Percentiles rank a stretch among this genome's conserved stretches.
Evolutionary conservation across 352 stramenopile genomes (phyloP).

Genomic region (Blastocystis sp.): DNA sequence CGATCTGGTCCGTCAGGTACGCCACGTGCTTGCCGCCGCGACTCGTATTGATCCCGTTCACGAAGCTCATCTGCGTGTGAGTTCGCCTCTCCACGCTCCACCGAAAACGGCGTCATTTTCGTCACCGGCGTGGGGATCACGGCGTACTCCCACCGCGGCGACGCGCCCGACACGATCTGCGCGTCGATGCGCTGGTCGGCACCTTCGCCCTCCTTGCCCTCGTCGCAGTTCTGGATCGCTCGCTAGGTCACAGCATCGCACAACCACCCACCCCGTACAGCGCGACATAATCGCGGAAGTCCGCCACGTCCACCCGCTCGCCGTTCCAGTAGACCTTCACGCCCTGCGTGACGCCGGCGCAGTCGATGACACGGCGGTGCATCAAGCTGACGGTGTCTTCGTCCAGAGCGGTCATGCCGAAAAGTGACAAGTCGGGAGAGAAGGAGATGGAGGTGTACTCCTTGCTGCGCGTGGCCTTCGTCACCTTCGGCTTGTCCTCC

Average conservation of each 20-base stretch:
- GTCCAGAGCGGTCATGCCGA: conserved; percentile 89
- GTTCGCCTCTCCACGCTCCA: neutral
- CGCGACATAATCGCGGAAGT: conserved; percentile 92
- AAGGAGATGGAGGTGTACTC: conserved; percentile 97
- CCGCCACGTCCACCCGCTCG: conserved; percentile 80
- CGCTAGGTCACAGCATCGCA: neutral
- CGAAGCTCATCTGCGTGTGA: conserved; percentile 94
- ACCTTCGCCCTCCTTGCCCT: conserved; percentile 60
- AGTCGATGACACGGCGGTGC: conserved; percentile 93
- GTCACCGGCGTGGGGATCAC: conserved; percentile 83
- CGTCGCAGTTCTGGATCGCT: neutral
- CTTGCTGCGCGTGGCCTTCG: conserved; percentile 73
- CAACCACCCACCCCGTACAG: conserved; percentile 77
- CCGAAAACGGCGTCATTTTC: conserved; percentile 71
- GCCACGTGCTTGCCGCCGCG: conserved; percentile 91
- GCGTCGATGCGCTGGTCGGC: conserved; percentile 76
- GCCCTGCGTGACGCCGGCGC: conserved; percentile 88
- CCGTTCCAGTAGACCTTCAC: conserved; percentile 79
- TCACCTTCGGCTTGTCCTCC: conserved; percentile 81
- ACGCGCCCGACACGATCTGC: conserved; percentile 85
- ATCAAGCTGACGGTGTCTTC: conserved; percentile 87
- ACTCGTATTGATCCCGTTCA: conserved; percentile 94
- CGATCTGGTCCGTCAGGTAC: conserved; percentile 72
- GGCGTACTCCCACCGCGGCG: conserved; percentile 90
- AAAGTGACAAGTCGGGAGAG: conserved; percentile 88